Conservation (phyloP, 2,329 filamentous ascomycete species). For the Aureobasidium pullulans region DNA sequence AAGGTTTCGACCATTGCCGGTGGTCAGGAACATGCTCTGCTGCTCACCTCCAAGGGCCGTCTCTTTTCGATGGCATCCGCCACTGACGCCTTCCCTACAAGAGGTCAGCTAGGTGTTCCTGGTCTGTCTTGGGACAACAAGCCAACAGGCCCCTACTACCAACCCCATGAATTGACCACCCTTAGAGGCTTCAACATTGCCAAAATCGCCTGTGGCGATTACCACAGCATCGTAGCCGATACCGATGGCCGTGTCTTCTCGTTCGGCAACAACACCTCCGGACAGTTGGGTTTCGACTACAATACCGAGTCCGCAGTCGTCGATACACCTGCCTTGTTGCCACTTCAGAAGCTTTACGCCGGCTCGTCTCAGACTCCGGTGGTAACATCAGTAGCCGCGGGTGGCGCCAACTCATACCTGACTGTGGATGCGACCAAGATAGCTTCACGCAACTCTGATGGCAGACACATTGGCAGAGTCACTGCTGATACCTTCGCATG, state of each 20-base stretch:
- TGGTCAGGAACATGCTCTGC: constrained; percentile 77
- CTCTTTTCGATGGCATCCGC: constrained; percentile 85
- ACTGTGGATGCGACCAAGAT: constrained; percentile 67
- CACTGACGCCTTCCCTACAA: constrained; percentile 66
- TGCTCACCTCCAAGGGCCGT: constrained; percentile 77
- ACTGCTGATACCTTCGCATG: constrained; percentile 79
- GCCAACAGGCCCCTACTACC: constrained; percentile 70
- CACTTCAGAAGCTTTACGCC: constrained; percentile 65
- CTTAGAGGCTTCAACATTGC: constrained; percentile 64
- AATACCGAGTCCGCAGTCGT: constrained; percentile 54
- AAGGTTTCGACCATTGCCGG: constrained; percentile 65
- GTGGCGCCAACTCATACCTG: constrained; percentile 81
- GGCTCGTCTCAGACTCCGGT: constrained; percentile 55
- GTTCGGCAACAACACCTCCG: constrained; percentile 85
- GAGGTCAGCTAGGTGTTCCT: constrained; percentile 80
- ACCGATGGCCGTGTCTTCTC: constrained; percentile 69
- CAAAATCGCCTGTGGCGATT: constrained; percentile 76
- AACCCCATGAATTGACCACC: constrained; percentile 68
- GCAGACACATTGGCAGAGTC: constrained; percentile 45
- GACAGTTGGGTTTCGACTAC: constrained; percentile 81
- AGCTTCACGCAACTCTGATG: constrained; percentile 28
- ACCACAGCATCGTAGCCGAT: constrained; percentile 75
- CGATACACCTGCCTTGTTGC: constrained; percentile 63
- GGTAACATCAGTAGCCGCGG: constrained; percentile 74
- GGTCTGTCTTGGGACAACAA: constrained; percentile 73